Evolutionary conservation across 163 green algal genomes (phyloP), one percentile per base, ranked within the genome.

Genomic region (Chlorella variabilis): DNA sequence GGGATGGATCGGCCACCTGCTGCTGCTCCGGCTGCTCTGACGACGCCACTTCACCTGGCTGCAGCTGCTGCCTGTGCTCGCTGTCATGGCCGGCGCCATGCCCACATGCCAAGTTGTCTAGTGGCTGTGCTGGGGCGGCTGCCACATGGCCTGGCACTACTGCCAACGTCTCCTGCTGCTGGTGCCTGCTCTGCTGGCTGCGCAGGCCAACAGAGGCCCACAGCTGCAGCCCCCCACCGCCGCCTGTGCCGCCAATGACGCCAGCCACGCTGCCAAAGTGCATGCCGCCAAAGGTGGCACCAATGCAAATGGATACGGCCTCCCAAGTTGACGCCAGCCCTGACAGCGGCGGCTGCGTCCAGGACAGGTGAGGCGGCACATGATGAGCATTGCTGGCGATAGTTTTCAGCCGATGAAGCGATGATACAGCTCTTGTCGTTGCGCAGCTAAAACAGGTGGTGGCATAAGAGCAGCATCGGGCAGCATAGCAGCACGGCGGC

Each of bases 261-360:
- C 20, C 13, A 66, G 59, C 33, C 8, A 8, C 4, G 36, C 71
- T 51, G 36, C 33, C 77, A 61, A 77, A 67, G 36, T 71, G 66
- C 18, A 27, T 8, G 48, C 66, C 66, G 17, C 27, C 11, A 29
- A 80, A 59, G 31, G 41, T 34, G 0, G 49, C 63, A 1, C 29
- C 74, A 0, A 85, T 34, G 27, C 51, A 34, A 27, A 85, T 81
- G 63, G 71, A 58, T 0, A 85, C 27, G 4, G 15, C 54, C 56
- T 85, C 80, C 54, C 51, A 75, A 18, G 36, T 31, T 9, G 76
- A 36, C 0, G 48, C 56, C 0, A 45, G 21, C 5, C 42, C 29
- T 0, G 54, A 69, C 69, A 85, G 56, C 15, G 69, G 68, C 20
- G 80, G 80, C 51, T 70, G 63, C 34, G 68, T 2, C 20, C 3